These are phyloP conservation scores for Termitomyces sp. DNA, from an alignment of 768 basidiomycete species.

Conservation along the genomic window DNA sequence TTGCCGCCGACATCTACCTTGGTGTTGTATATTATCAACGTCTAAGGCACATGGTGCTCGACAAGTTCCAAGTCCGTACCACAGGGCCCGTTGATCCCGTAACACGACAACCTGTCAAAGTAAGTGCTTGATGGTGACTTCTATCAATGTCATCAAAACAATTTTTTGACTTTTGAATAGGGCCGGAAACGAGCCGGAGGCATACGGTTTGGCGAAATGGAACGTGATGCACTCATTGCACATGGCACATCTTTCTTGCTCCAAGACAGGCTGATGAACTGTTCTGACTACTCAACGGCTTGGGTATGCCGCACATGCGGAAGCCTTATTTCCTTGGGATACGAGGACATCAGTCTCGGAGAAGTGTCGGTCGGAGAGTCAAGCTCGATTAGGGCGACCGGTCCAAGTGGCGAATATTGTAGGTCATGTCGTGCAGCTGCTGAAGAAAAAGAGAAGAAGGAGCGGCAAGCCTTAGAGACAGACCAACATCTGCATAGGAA, in stretches of 20 bases:
- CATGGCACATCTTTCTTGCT: constrained; percentile 98
- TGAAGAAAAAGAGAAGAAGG: constrained; percentile 59
- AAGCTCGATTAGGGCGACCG: constrained; percentile 52
- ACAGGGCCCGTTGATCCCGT: constrained; percentile 96
- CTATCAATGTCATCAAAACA: background rate
- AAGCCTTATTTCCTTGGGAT: constrained; percentile 92
- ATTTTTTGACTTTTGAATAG: constrained; percentile 33
- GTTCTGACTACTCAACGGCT: constrained; percentile 98
- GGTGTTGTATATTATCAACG: constrained; percentile 99
- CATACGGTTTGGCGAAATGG: constrained; percentile 99
- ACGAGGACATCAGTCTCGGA: constrained; percentile 81
- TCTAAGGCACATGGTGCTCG: constrained; percentile 97
- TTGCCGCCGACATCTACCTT: constrained; percentile 97
- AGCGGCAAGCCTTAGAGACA: constrained; percentile 56
- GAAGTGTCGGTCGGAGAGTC: constrained; percentile 51
- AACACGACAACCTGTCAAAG: constrained; percentile 97
- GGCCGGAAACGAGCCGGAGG: constrained; percentile 98
- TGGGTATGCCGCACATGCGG: constrained; percentile 99
- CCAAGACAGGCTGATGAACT: constrained; percentile 99
- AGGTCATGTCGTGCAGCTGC: constrained; percentile 80
- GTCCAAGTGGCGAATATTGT: constrained; percentile 91
- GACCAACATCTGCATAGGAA: constrained; percentile 44
- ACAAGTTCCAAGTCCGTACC: constrained; percentile 99
- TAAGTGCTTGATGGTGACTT: constrained; percentile 27
- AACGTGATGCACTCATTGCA: constrained; percentile 96